phyloP scores from a whole-genome alignment of 768 basidiomycete species.

The Austroboletus eburneus region DNA sequence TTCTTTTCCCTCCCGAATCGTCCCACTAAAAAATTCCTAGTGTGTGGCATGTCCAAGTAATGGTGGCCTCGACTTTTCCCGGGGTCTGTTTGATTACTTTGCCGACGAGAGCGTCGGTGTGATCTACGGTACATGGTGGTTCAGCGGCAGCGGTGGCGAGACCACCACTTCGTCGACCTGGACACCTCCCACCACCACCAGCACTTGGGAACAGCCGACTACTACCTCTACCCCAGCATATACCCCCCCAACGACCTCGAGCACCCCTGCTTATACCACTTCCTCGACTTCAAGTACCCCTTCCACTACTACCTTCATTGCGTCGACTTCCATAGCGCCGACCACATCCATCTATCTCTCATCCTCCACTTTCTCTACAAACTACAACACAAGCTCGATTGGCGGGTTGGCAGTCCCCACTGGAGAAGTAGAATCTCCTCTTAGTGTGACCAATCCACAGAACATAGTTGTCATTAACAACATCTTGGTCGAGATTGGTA shows the following conservation, averaged over 20 bases:
- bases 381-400: constrained; percentile 11
- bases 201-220: constrained; percentile 20
- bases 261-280: constrained; percentile 13
- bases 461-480: constrained; percentile 34
- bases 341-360: constrained; percentile 15
- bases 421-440: constrained; percentile 27
- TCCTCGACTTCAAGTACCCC: constrained; percentile 22
- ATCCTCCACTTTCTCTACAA: constrained; percentile 19
- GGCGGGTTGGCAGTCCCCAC: constrained; percentile 28
- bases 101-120: constrained; percentile 46
- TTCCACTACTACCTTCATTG: constrained; percentile 12
- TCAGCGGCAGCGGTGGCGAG: constrained; percentile 36
- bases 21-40: constrained; percentile 28
- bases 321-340: constrained; percentile 28
- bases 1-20: not conserved
- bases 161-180: constrained; percentile 7
- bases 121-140: constrained; percentile 60
- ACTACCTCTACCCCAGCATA: constrained; percentile 21
- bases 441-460: constrained; percentile 29
- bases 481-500: constrained; percentile 35
- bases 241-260: constrained; percentile 16
- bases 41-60: constrained; percentile 66
- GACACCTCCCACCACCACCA: constrained; percentile 13
- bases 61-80: constrained; percentile 64
- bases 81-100: constrained; percentile 64